Conservation (phyloP, 108 stramenopile species). For the Nitzschia sp. region DNA sequence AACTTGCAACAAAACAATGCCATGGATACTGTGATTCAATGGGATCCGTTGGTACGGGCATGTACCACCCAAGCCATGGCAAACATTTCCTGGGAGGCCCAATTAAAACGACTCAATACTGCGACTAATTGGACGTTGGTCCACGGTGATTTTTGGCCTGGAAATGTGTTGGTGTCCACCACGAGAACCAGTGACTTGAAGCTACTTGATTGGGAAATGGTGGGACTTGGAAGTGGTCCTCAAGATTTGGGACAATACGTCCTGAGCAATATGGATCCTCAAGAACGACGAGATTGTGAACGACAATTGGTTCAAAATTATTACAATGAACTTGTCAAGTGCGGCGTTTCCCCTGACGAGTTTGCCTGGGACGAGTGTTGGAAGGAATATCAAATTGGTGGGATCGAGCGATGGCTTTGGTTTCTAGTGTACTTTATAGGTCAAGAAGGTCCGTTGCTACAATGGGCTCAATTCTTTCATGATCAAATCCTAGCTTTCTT, state of each 20-base stretch:
- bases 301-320: constrained; percentile 40
- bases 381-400: constrained; percentile 53
- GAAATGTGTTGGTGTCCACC: constrained; percentile 41
- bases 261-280: constrained; percentile 50
- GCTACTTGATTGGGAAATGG: constrained; percentile 66
- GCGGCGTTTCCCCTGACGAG: not conserved
- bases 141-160: constrained; percentile 68
- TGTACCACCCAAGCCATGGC: constrained; percentile 26
- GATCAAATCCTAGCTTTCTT: constrained; percentile 56
- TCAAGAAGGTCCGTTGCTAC: constrained; percentile 16
- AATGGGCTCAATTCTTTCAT: constrained; percentile 69
- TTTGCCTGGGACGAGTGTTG: constrained; percentile 47
- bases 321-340: constrained; percentile 29
- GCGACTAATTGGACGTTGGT: constrained; percentile 42
- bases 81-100: constrained; percentile 46
- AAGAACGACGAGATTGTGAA: constrained; percentile 39
- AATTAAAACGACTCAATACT: constrained; percentile 30
- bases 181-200: constrained; percentile 15
- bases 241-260: constrained; percentile 70
- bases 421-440: constrained; percentile 54
- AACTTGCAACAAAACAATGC: not conserved
- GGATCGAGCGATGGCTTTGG: constrained; percentile 66
- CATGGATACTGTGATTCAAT: constrained; percentile 19
- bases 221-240: constrained; percentile 59
- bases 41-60: constrained; percentile 38